Base-by-base conservation (phyloP, 2,329 filamentous ascomycete species). In the Curvularia sp. region DNA sequence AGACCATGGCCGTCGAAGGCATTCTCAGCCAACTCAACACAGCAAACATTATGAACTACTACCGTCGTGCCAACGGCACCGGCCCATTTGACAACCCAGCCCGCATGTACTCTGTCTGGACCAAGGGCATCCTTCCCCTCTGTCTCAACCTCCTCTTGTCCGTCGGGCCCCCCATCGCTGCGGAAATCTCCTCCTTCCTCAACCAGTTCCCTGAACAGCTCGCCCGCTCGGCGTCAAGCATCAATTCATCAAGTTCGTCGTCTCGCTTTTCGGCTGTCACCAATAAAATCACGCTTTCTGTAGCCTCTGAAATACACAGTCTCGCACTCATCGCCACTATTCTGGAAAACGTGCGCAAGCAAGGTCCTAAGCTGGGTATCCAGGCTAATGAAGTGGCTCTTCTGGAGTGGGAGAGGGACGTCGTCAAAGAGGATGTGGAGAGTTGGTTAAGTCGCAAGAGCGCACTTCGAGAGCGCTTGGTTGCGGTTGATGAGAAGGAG, bases 31-130 rank as follows among this genome's bases (percentile, higher is more conserved):
- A 92, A 60, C 81, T 98, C 49, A 87, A 90, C 19, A 89, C 89
- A 1, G 91, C 93, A 49, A 93, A 89, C 60, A 80, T 98, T 19
- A 89, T 90, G 8, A 87, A 88, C 55, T 89, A 90, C 74, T 89
- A 96, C 76, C 88, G 91, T 25, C 82, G 84, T 43, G 74, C 80
- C 9, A 87, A 89, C 51, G 84, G 85, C 46, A 89, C 93, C 57
- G 90, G 90, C 2, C 93, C 93, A 0, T 93, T 96, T 63, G 90
- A 95, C 43, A 85, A 91, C 5, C 86, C 89, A 1, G 79, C 85
- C 0, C 87, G 94, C 25, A 87, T 96, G 71, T 96, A 96, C 79
- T 85, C 86, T 51, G 93, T 98, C 70, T 99, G 95, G 95, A 87
- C 88, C 19, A 90, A 91, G 65, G 95, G 92, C 1, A 85, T 98